Percentiles rank a stretch among this genome's conserved stretches.
phyloP scores from a whole-genome alignment of 305 asterid species.

The Solanum hybrid region DNA sequence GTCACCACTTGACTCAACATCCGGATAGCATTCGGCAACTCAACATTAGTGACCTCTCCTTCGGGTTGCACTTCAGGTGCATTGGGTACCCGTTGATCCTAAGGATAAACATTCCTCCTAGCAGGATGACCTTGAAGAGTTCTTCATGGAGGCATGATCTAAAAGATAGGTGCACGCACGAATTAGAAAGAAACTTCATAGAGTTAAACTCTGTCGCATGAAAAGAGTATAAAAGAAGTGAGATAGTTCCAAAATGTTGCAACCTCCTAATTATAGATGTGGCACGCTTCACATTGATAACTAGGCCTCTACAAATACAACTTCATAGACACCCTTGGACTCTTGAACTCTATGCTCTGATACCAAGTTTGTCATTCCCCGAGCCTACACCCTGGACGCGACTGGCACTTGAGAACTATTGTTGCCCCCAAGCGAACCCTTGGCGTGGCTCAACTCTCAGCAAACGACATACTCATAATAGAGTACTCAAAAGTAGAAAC shows the following conservation, averaged over 20 bases:
- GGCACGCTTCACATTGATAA: not conserved
- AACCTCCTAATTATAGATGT: not conserved
- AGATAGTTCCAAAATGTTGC: not conserved
- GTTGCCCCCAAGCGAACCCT: not conserved
- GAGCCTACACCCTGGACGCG: not conserved
- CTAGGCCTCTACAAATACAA: not conserved
- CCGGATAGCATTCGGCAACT: no score
- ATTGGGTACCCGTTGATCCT: no score
- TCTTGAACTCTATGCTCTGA: not conserved
- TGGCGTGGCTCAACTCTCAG: not conserved
- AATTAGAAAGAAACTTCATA: not conserved
- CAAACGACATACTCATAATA: no score
- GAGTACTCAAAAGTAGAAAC: no score
- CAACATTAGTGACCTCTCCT: no score
- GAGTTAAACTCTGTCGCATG: not conserved
- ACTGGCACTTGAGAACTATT: not conserved
- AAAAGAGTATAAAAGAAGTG: not conserved
- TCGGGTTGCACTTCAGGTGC: no score
- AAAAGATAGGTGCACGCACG: not conserved
- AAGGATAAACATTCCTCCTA: no score
- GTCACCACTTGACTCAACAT: no score
- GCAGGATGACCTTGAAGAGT: no score
- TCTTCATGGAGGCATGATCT: not conserved
- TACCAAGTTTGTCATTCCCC: not conserved
- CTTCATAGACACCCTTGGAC: not conserved